phyloP scores from a whole-genome alignment of 345 rosid species.

The Melastoma malabathricum region DNA sequence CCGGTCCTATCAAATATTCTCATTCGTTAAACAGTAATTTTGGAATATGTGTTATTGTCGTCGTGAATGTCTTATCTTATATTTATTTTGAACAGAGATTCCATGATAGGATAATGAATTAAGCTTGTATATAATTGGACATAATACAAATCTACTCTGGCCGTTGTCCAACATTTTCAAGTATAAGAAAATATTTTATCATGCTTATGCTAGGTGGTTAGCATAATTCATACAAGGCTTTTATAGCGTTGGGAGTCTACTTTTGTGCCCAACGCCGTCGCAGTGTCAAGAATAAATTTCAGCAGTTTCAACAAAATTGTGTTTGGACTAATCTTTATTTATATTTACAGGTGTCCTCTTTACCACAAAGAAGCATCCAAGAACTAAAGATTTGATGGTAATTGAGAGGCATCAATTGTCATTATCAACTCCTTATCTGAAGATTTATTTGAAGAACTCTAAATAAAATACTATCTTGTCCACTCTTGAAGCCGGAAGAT shows the following conservation, averaged over 20 bases:
- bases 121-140: too few relatives aligned
- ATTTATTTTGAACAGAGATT: too few relatives aligned
- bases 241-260: too few relatives aligned
- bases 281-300: neutral
- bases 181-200: too few relatives aligned
- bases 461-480: neutral
- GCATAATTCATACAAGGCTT: too few relatives aligned
- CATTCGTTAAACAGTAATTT: neutral
- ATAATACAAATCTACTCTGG: too few relatives aligned
- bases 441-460: slow-evolving; percentile 8
- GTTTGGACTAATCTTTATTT: slow-evolving; percentile 8
- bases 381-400: slow-evolving; percentile 76
- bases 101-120: too few relatives aligned
- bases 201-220: too few relatives aligned
- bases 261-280: neutral
- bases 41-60: neutral
- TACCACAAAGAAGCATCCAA: slow-evolving; percentile 64
- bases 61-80: too few relatives aligned
- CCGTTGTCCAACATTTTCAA: too few relatives aligned
- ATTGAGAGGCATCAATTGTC: neutral
- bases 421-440: slow-evolving; percentile 3
- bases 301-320: neutral
- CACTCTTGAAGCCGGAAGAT: slow-evolving; percentile 63
- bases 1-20: neutral
- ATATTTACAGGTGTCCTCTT: slow-evolving; percentile 49